Evolutionary conservation across 2,329 filamentous ascomycete species (phyloP), one percentile per base, ranked within the genome.

Genomic region (Claviceps quebecensis): DNA sequence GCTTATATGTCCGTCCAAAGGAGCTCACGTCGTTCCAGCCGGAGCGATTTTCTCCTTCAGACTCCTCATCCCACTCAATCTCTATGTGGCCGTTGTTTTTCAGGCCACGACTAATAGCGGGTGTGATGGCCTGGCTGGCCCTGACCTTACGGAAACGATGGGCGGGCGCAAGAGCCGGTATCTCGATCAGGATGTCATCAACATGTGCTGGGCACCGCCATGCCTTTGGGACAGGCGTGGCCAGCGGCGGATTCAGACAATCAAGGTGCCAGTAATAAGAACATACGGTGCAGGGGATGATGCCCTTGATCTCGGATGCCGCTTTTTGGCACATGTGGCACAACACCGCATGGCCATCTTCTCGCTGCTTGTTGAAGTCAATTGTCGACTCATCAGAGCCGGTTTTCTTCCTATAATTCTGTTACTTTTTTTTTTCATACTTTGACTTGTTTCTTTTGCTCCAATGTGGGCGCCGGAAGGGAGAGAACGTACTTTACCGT

Each of bases 191-290:
- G 52, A 90, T 76, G 56, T 91, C 83, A 50, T 93, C 87, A 43
- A 85, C 74, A 64, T 98, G 93, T 56, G 86, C 81, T 48, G 91
- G 91, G 63, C 93, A 98, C 67, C 82, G 84, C 87, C 89, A 98
- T 51, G 82, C 84, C 60, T 83, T 81, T 49, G 84, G 74, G 48
- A 81, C 76, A 11, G 90, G 90, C 40, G 88, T 81, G 37, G 89
- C 81, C 61, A 90, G 70, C 37, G 91, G 90, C 29, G 88, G 87
- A 62, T 94, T 83, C 16, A 95, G 72, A 67, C 93, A 98, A 67
- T 97, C 91, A 49, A 95, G 73, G 69, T 98, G 93, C 86, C 90
- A 98, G 62, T 83, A 77, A 37, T 87, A 76, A 13, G 79, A 74
- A 67, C 91, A 98, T 60, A 77, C 80, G 66, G 89, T 89, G 71